phyloP scores from a whole-genome alignment of 768 basidiomycete genomes.

The Daedaleopsis nitida region DNA sequence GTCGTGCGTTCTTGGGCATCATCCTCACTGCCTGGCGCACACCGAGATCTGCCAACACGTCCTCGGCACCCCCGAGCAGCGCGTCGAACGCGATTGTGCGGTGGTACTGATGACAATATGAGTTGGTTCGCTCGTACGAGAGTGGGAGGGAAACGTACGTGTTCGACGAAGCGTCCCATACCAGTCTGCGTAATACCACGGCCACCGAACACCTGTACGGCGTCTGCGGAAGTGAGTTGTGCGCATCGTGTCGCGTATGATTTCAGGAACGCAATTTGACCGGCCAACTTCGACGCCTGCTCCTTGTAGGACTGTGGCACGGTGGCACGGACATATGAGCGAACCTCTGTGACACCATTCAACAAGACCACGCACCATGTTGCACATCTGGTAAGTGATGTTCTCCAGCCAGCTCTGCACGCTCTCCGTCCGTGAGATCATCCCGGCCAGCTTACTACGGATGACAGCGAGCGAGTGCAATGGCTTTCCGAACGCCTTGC shows the following conservation, averaged over 20 bases:
- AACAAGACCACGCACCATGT: slow-evolving; percentile 55
- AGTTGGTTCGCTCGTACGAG: too few species aligned
- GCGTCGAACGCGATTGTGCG: slow-evolving; percentile 70
- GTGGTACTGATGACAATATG: slow-evolving; percentile 49
- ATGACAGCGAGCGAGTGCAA: slow-evolving; percentile 84
- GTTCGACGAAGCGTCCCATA: slow-evolving; percentile 78
- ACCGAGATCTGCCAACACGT: slow-evolving; percentile 76
- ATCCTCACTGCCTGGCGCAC: slow-evolving; percentile 77
- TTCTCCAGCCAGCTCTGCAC: slow-evolving; percentile 85
- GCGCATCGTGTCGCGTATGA: slow-evolving; percentile 73
- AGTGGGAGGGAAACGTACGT: slow-evolving; percentile 43
- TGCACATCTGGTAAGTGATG: slow-evolving; percentile 84
- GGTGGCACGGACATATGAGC: not conserved
- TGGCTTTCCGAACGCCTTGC: slow-evolving; percentile 92
- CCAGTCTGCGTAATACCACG: slow-evolving; percentile 85
- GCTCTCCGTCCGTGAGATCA: slow-evolving; percentile 85
- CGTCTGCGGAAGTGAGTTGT: slow-evolving; percentile 79
- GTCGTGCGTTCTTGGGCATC: slow-evolving; percentile 69
- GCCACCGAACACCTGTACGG: slow-evolving; percentile 86
- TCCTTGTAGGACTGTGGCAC: slow-evolving; percentile 62
- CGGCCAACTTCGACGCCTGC: slow-evolving; percentile 73
- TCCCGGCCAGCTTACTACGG: slow-evolving; percentile 82
- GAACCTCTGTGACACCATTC: not conserved
- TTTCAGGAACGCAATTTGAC: slow-evolving; percentile 82
- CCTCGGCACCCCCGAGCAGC: slow-evolving; percentile 76